Evolutionary conservation across 148 eudicot genomes (phyloP).

Genomic region (Chenopodium album): DNA sequence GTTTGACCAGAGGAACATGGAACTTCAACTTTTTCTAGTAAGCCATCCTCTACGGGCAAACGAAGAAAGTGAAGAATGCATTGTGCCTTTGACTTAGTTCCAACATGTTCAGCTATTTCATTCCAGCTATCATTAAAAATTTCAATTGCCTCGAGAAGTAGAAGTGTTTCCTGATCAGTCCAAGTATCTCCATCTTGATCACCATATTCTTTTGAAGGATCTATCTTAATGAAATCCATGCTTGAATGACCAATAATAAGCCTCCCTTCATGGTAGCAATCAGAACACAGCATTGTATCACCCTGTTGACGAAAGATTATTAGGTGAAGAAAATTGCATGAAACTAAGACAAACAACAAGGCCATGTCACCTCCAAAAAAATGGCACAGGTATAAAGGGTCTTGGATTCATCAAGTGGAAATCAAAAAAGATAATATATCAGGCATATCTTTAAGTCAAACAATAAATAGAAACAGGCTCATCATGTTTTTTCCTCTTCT

Average conservation of each 20-base stretch:
- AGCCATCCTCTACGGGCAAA: conserved; percentile 69
- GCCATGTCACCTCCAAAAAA: neutral
- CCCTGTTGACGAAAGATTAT: conserved; percentile 46
- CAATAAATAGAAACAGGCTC: no score
- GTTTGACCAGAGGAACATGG: conserved; percentile 44
- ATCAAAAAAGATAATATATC: neutral
- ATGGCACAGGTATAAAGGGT: neutral
- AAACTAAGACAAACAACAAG: neutral
- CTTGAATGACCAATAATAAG: conserved; percentile 88
- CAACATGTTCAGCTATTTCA: conserved; percentile 91
- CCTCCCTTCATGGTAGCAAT: conserved; percentile 80
- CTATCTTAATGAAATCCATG: conserved; percentile 64
- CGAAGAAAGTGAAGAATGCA: conserved; percentile 93
- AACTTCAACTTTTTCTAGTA: conserved; percentile 66
- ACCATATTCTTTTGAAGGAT: conserved; percentile 58
- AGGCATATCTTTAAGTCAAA: neutral
- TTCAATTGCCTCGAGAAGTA: conserved; percentile 87
- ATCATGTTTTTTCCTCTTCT: neutral
- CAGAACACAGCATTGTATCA: conserved; percentile 69
- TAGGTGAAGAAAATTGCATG: conserved; percentile 3
- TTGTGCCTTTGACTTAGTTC: conserved; percentile 89
- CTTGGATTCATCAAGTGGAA: neutral
- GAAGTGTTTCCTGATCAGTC: conserved; percentile 85
- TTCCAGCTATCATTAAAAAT: conserved; percentile 76
- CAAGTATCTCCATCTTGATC: conserved; percentile 84